Conservation (phyloP, 2,329 filamentous ascomycete genomes). For the Botrytis squamosa region DNA sequence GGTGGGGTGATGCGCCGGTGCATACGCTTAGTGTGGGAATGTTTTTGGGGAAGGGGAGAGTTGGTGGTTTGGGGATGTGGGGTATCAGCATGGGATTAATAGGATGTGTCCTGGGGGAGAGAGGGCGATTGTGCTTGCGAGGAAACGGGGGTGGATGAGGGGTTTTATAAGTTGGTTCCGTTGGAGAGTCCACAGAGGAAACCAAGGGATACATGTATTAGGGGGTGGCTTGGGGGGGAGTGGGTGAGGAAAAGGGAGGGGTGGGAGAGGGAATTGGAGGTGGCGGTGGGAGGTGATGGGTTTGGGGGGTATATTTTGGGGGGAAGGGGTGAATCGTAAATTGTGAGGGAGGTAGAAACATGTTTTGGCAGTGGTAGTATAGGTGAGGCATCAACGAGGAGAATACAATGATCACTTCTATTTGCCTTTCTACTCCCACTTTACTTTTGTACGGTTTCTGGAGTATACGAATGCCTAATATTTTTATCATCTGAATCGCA, state of each 20-base stretch:
- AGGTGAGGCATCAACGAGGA: neutral
- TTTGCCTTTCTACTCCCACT: neutral
- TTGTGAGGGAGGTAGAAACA: too few relatives aligned
- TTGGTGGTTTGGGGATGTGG: slow-evolving; percentile 97
- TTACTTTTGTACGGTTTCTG: too few relatives aligned
- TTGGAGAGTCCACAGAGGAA: slow-evolving; percentile 49
- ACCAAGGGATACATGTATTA: slow-evolving; percentile 48
- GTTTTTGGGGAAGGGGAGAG: slow-evolving; percentile 83
- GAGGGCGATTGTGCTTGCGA: slow-evolving; percentile 43
- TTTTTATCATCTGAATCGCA: too few relatives aligned
- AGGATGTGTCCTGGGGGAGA: slow-evolving; percentile 40
- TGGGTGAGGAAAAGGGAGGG: slow-evolving; percentile 46
- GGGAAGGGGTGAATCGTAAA: too few relatives aligned
- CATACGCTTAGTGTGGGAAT: slow-evolving; percentile 89
- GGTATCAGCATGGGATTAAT: slow-evolving; percentile 77
- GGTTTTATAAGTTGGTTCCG: slow-evolving; percentile 49
- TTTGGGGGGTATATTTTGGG: slow-evolving; percentile 43
- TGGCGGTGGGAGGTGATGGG: slow-evolving; percentile 45
- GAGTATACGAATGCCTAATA: too few relatives aligned
- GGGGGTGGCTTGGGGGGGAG: slow-evolving; percentile 45
- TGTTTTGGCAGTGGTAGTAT: neutral
- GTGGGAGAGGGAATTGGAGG: slow-evolving; percentile 45
- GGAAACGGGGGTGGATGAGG: slow-evolving; percentile 46
- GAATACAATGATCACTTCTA: neutral
- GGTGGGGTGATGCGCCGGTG: slow-evolving; percentile 94